phyloP scores from a whole-genome alignment of 1,139 yeast species.

The Blastobotrys malaysiensis region DNA sequence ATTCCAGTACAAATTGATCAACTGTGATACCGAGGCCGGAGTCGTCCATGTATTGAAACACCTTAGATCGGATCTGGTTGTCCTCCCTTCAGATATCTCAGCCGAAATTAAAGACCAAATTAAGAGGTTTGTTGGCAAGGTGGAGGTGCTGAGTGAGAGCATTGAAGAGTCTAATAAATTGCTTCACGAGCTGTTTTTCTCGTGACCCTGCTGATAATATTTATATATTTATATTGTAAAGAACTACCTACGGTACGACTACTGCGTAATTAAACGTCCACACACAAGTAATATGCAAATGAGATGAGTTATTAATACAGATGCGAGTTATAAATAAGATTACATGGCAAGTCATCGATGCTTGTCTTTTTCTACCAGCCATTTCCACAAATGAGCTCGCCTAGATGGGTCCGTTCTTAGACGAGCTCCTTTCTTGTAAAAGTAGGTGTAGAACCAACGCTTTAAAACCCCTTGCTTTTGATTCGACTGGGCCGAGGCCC shows the following conservation, averaged over 20 bases:
- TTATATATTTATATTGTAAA: background rate
- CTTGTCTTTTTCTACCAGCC: conserved; percentile 10
- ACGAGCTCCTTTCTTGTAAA: background rate
- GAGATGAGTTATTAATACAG: no score
- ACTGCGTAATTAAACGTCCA: no score
- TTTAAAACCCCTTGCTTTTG: background rate
- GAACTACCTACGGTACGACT: no score
- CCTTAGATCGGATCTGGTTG: conserved; percentile 27
- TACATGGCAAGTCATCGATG: background rate
- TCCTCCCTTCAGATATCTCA: conserved; percentile 24
- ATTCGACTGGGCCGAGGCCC: background rate
- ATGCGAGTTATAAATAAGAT: background rate
- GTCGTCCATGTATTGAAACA: conserved; percentile 31
- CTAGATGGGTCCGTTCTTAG: background rate
- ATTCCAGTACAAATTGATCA: conserved; percentile 25
- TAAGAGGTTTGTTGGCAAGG: conserved; percentile 24
- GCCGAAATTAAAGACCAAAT: conserved; percentile 18
- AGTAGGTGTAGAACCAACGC: background rate
- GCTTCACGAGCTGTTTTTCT: conserved; percentile 16
- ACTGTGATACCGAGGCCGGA: conserved; percentile 31
- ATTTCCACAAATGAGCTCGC: conserved; percentile 8
- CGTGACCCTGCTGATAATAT: background rate
- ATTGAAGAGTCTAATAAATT: conserved; percentile 15
- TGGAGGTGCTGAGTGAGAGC: conserved; percentile 17
- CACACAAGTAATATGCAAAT: no score